Evolutionary conservation across 225 moss, liverwort and hornwort species (phyloP).

Genomic region (Straminergon stramineum): DNA sequence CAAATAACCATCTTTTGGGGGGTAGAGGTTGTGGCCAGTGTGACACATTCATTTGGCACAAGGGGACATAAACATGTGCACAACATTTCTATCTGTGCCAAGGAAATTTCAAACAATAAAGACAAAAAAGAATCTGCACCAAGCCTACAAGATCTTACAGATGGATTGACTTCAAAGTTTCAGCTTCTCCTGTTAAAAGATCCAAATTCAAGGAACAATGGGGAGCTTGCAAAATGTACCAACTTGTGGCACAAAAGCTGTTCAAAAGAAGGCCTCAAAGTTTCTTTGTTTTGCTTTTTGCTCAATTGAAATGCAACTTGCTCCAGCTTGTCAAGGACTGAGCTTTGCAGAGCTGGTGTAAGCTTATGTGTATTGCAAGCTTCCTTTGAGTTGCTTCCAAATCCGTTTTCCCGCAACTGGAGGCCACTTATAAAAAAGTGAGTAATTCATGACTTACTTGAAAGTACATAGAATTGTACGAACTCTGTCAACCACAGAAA

Average conservation of each 20-base stretch:
- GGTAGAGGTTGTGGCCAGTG: background rate
- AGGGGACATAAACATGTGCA: background rate
- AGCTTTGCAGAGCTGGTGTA: background rate
- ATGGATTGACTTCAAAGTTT: background rate
- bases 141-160: background rate
- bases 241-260: background rate
- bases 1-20: background rate
- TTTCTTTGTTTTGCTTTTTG: background rate
- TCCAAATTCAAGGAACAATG: background rate
- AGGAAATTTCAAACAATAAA: too few species aligned
- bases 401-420: background rate
- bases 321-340: background rate
- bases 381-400: background rate
- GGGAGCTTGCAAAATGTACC: background rate
- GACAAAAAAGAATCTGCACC: too few species aligned
- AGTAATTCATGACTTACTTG: background rate
- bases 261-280: slow-evolving; percentile 14
- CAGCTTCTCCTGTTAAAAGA: too few species aligned
- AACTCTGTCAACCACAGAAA: background rate
- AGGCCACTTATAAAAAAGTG: background rate
- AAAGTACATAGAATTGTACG: background rate
- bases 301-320: background rate
- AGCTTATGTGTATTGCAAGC: background rate
- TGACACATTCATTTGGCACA: background rate
- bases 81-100: background rate